These are phyloP conservation scores for Lasiodiplodia theobromae DNA, from an alignment of 2,329 filamentous ascomycete species.

Conservation along the genomic window DNA sequence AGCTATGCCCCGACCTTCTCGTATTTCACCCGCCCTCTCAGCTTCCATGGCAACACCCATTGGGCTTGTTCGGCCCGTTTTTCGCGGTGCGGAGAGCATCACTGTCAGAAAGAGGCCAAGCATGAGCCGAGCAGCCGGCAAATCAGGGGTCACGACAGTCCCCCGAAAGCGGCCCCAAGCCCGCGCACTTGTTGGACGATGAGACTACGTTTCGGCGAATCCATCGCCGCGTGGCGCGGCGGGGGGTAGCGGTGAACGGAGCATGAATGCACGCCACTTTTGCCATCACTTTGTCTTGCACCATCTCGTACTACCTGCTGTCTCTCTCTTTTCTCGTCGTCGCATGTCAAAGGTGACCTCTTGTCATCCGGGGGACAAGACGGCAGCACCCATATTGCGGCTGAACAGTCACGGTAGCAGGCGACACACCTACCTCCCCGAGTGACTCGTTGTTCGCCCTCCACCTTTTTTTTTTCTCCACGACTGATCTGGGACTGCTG, in stretches of 20 bases:
- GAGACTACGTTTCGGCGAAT: slow-evolving; percentile 1
- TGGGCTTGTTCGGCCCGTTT: not conserved
- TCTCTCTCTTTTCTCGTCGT: not conserved
- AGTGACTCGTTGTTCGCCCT: not conserved
- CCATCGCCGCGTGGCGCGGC: not conserved
- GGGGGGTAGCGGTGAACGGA: not conserved
- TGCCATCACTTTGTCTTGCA: not conserved
- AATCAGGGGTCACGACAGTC: not conserved
- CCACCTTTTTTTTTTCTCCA: not conserved
- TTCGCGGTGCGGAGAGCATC: not conserved
- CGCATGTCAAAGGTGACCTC: not conserved
- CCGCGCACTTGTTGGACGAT: not conserved
- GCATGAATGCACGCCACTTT: not conserved
- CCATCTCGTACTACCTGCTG: not conserved
- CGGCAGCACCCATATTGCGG: not conserved
- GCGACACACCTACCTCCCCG: not conserved
- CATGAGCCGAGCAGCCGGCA: not conserved
- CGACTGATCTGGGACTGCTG: not conserved
- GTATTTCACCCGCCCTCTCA: not conserved
- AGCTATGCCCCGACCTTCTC: not conserved
- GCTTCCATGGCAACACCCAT: not conserved
- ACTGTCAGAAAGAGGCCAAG: not conserved
- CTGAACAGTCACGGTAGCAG: not conserved
- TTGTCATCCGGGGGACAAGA: not conserved
- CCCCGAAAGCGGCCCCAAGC: not conserved